These are phyloP conservation scores for Paracorniculantispora psalliotae DNA, from an alignment of 2,329 filamentous ascomycete species.

Conservation along the genomic window DNA sequence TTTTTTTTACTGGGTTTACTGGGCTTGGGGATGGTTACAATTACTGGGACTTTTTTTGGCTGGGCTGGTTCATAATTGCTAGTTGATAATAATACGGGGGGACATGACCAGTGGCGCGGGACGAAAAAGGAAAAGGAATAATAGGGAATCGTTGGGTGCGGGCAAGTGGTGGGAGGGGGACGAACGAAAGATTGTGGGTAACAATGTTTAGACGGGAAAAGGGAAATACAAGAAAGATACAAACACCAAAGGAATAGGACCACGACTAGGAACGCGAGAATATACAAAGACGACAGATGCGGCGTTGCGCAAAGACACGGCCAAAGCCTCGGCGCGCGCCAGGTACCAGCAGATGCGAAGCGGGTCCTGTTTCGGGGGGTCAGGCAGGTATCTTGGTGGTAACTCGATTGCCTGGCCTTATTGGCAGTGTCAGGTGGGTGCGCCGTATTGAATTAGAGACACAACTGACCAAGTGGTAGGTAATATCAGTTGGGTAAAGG, in stretches of 20 bases:
- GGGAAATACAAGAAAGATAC: conserved; percentile 12
- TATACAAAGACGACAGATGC: conserved; percentile 7
- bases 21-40: conserved; percentile 25
- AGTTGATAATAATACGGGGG: conserved; percentile 13
- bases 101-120: conserved; percentile 2
- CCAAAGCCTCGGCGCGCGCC: background rate
- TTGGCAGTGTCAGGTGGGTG: background rate
- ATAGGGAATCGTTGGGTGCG: conserved; percentile 3
- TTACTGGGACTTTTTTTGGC: conserved; percentile 14
- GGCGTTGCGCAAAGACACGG: background rate
- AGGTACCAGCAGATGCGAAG: conserved; percentile 3
- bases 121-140: conserved; percentile 1
- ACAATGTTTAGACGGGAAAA: conserved; percentile 3
- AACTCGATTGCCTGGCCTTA: background rate
- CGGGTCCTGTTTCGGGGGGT: background rate
- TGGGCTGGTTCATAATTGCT: conserved; percentile 15
- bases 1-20: conserved; percentile 13
- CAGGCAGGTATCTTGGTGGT: background rate
- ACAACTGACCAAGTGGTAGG: too few species aligned
- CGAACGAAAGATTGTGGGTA: background rate
- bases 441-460: too few species aligned
- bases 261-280: background rate
- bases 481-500: background rate
- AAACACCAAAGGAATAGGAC: conserved; percentile 9
- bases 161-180: background rate